Evolutionary conservation across 768 basidiomycete genomes (phyloP).

Genomic region (Rhodocollybia butyracea): DNA sequence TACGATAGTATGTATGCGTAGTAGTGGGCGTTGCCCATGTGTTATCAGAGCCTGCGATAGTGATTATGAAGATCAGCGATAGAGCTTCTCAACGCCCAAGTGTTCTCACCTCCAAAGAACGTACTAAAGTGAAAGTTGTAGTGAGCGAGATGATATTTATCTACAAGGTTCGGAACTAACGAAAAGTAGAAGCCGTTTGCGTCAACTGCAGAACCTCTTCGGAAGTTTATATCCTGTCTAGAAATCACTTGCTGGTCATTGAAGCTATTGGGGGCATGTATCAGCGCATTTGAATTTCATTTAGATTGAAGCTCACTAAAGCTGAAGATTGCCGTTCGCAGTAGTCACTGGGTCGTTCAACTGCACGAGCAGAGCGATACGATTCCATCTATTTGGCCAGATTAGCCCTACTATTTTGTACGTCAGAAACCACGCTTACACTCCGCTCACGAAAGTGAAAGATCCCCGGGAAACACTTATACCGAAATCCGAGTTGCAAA

Average conservation of each 20-base stretch:
- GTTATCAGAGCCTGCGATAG: conserved; percentile 51
- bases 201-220: conserved; percentile 46
- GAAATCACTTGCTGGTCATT: conserved; percentile 64
- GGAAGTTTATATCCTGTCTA: conserved; percentile 62
- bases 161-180: conserved; percentile 33
- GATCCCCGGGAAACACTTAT: conserved; percentile 69
- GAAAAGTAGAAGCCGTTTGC: conserved; percentile 79
- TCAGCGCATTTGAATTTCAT: neutral
- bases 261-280: conserved; percentile 38
- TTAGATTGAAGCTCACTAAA: conserved; percentile 50
- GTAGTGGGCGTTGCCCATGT: conserved; percentile 70
- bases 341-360: conserved; percentile 64
- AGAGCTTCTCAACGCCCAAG: neutral
- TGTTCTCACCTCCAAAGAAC: conserved; percentile 69
- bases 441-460: conserved; percentile 58
- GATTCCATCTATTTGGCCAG: conserved; percentile 52
- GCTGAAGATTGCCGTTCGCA: conserved; percentile 71
- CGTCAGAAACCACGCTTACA: conserved; percentile 41
- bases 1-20: conserved; percentile 74
- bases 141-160: conserved; percentile 1
- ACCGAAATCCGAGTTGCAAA: conserved; percentile 75
- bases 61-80: neutral
- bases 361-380: conserved; percentile 71
- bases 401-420: conserved; percentile 3
- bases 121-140: conserved; percentile 40